phyloP scores from a whole-genome alignment of 345 rosid species.

The Hibiscus mutabilis region DNA sequence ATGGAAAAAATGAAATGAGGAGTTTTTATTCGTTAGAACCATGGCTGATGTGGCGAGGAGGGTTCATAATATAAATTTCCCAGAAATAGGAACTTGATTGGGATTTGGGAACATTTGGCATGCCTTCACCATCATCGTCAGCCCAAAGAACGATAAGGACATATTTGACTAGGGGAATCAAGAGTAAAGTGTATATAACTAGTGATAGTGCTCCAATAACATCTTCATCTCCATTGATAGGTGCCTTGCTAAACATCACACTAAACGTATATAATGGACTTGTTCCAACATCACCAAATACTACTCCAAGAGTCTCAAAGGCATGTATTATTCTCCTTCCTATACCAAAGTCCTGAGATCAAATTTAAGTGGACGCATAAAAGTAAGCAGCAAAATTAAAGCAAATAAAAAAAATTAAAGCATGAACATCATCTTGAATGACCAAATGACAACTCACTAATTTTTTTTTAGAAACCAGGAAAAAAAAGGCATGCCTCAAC shows the following conservation, averaged over 20 bases:
- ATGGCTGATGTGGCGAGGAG: too few relatives aligned
- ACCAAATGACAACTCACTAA: too few relatives aligned
- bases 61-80: too few relatives aligned
- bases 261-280: conserved; percentile 90
- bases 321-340: conserved; percentile 75
- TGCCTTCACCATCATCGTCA: conserved; percentile 98
- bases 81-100: background rate
- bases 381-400: too few relatives aligned
- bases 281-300: conserved; percentile 97
- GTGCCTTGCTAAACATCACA: conserved; percentile 79
- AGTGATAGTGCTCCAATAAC: conserved; percentile 88
- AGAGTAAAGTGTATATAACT: conserved; percentile 75
- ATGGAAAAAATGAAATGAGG: too few relatives aligned
- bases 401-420: background rate
- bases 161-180: conserved; percentile 86
- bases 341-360: conserved; percentile 57
- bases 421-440: too few relatives aligned
- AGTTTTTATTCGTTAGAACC: too few relatives aligned
- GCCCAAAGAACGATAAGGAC: conserved; percentile 96
- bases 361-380: background rate
- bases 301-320: conserved; percentile 88
- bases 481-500: background rate
- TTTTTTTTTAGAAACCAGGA: too few relatives aligned
- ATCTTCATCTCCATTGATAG: conserved; percentile 72
- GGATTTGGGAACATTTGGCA: background rate